These are phyloP conservation scores for Globisporangium emineosum DNA, from an alignment of 352 stramenopile species.

Conservation along the genomic window DNA sequence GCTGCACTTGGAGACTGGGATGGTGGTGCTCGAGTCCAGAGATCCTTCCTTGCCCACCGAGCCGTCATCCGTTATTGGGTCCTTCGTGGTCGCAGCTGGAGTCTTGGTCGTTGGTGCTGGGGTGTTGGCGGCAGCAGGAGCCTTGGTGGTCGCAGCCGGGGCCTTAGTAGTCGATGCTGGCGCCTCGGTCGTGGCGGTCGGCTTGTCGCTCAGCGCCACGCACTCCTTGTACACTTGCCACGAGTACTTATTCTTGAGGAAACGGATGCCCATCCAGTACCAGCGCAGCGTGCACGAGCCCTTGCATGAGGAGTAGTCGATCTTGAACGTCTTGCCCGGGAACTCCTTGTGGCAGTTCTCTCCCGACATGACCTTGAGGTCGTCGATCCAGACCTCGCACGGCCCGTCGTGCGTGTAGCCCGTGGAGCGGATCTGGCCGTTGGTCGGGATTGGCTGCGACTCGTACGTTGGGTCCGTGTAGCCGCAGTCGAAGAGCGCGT, in stretches of 20 bases:
- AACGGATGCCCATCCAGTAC: constrained; percentile 37
- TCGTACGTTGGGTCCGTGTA: constrained; percentile 42
- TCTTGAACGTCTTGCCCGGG: constrained; percentile 28
- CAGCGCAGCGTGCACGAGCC: constrained; percentile 30
- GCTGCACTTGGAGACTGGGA: constrained; percentile 13
- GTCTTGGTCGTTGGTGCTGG: background rate
- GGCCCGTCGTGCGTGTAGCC: constrained; percentile 50
- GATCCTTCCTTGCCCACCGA: constrained; percentile 9
- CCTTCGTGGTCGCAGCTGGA: constrained; percentile 3
- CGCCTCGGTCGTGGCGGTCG: background rate
- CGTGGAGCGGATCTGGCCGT: constrained; percentile 27
- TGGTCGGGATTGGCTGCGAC: constrained; percentile 43
- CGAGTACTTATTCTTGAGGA: constrained; percentile 46
- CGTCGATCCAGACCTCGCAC: constrained; percentile 45
- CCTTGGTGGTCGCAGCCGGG: background rate
- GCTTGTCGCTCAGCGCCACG: constrained; percentile 16
- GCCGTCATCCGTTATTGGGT: constrained; percentile 1
- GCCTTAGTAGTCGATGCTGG: background rate
- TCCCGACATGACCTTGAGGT: constrained; percentile 25
- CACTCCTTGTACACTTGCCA: constrained; percentile 63
- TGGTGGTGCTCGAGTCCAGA: constrained; percentile 2
- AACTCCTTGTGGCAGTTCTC: constrained; percentile 33
- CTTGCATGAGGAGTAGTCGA: constrained; percentile 38
- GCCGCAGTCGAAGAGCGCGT: constrained; percentile 51
- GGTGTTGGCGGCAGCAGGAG: background rate